Base-by-base conservation (phyloP, 2,329 filamentous ascomycete genomes). In the Parastagonospora avenae region DNA sequence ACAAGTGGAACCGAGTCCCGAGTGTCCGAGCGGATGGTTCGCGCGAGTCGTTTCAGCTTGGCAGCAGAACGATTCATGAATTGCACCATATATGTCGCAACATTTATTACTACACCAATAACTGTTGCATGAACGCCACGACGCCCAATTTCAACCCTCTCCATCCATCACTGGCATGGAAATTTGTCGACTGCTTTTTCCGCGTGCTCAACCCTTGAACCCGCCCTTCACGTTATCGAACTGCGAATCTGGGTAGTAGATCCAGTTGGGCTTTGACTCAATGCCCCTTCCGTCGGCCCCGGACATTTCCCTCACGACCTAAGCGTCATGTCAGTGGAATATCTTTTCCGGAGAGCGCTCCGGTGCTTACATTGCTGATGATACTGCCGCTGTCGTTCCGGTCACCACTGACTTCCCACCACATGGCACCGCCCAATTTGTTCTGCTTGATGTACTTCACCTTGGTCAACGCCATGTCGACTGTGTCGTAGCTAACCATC, bases 321-420 rank as follows among this genome's bases (percentile, higher is more conserved):
- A 43, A 27, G 29, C 30, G 33, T 31, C 11, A 38, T 16, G 19
- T 57, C 42, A 59, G 42, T 31, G 33, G 19, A 24, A 24, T 24
- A 24, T 30, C 46, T 51, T 45, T 52, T 39, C 48, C 35, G 11
- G 42, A 28, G 47, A 45, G 31, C 39, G 32, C 48, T 40, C 28
- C 41, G 46, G 42, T 38, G 65, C 70, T 57, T 54, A 74, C 74
- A 35, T 73, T 68, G 29, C 64, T 63, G 44, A 80, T 91, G 67
- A 97, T 70, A 24, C 66, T 67, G 62, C 90, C 93, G 0, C 80
- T 77, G 9, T 72, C 73, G 0, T 85, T 86, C 2, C 86, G 87
- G 71, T 97, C 93, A 1, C 84, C 87, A 65, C 88, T 93, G 63
- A 85, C 90, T 77, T 97, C 92, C 90, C 90, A 95, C 91, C 91